Conservation (phyloP, 2,329 filamentous ascomycete genomes). For the Ilyonectria mors-panacis region DNA sequence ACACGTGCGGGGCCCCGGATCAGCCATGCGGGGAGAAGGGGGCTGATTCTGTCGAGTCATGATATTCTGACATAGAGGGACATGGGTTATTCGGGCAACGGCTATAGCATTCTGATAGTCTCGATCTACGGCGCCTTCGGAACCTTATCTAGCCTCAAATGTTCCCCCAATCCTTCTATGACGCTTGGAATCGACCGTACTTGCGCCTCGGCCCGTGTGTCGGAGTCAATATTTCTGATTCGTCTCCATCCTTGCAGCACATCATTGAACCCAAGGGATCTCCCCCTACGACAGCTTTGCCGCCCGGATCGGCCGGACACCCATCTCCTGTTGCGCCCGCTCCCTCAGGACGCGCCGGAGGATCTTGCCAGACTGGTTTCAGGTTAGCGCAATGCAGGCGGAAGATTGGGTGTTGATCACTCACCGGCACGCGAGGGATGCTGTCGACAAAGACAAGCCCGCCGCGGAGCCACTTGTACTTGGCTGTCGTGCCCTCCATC, state of each 20-base stretch:
- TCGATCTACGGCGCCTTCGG: neutral
- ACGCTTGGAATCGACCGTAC: too few relatives aligned
- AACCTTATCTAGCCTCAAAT: too few relatives aligned
- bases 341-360: constrained; percentile 77
- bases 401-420: neutral
- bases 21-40: neutral
- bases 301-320: neutral
- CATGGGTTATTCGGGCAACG: neutral
- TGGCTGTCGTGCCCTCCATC: constrained; percentile 75
- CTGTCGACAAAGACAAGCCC: constrained; percentile 72
- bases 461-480: constrained; percentile 76
- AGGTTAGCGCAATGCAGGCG: neutral
- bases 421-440: constrained; percentile 77
- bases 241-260: neutral
- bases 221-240: neutral
- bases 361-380: constrained; percentile 73
- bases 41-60: neutral
- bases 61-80: neutral
- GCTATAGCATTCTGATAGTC: neutral
- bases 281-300: neutral
- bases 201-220: neutral
- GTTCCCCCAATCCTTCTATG: too few relatives aligned
- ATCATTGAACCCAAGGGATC: neutral
- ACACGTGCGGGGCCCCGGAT: neutral
- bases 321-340: constrained; percentile 75